Evolutionary conservation across 2,329 filamentous ascomycete species (phyloP).

Genomic region (Botrytis fragariae): DNA sequence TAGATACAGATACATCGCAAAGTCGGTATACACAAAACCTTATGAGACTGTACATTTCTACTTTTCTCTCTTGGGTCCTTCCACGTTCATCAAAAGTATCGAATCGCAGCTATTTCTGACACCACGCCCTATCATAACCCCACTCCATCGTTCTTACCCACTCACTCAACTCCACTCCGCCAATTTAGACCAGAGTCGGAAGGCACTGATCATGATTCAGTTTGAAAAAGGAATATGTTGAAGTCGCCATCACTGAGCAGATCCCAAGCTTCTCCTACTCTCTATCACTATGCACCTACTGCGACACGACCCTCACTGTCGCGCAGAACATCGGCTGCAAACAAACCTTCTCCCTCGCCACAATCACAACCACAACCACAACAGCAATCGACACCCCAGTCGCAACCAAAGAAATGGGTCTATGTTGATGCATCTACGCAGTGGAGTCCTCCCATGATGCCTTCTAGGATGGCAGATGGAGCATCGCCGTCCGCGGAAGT

Average conservation of each 20-base stretch:
- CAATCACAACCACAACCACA: conserved; percentile 17
- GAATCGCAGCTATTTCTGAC: conserved; percentile 7
- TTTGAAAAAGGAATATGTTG: conserved; percentile 33
- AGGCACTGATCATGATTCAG: conserved; percentile 27
- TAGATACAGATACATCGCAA: neutral
- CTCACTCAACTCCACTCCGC: conserved; percentile 17
- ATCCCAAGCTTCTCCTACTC: conserved; percentile 34
- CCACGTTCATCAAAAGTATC: conserved; percentile 7
- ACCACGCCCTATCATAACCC: conserved; percentile 11
- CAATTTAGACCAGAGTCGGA: conserved; percentile 8
- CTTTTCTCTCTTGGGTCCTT: neutral
- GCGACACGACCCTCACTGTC: conserved; percentile 31
- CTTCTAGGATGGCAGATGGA: conserved; percentile 24
- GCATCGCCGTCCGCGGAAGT: conserved; percentile 15
- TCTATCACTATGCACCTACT: conserved; percentile 34
- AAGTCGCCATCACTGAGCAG: conserved; percentile 32
- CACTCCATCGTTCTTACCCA: conserved; percentile 15
- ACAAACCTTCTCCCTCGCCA: conserved; percentile 24
- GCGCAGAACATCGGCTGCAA: conserved; percentile 29
- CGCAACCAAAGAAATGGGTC: conserved; percentile 20
- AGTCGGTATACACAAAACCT: neutral
- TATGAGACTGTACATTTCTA: neutral
- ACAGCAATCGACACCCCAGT: conserved; percentile 24
- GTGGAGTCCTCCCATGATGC: conserved; percentile 35
- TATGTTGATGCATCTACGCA: conserved; percentile 37